These are phyloP conservation scores for Fusarium sp. DNA, from an alignment of 2,329 filamentous ascomycete genomes.

Conservation along the genomic window DNA sequence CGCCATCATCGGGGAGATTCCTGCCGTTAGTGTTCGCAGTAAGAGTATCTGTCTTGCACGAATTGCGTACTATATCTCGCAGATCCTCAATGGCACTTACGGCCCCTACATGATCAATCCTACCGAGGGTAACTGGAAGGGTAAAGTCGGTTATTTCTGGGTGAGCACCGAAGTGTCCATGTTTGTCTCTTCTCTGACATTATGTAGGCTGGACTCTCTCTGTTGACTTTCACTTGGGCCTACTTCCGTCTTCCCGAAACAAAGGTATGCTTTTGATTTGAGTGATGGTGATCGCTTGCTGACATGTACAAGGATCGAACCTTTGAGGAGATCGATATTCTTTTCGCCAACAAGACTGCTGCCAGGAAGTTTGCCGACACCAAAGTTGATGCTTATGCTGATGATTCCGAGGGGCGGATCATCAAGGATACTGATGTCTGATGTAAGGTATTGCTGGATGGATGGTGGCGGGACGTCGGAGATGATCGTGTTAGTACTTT, in stretches of 20 bases:
- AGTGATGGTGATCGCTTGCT: accelerated
- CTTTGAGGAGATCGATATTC: conserved; percentile 49
- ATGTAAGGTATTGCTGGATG: background rate
- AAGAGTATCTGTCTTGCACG: conserved; percentile 56
- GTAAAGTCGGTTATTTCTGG: conserved; percentile 50
- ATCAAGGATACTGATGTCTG: conserved; percentile 2
- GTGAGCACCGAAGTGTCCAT: accelerated
- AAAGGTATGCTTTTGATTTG: background rate
- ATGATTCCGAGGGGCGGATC: background rate
- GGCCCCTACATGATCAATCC: conserved; percentile 50
- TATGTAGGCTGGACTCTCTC: conserved; percentile 39
- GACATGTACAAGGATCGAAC: conserved; percentile 24
- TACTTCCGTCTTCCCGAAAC: conserved; percentile 51
- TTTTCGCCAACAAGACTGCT: conserved; percentile 47
- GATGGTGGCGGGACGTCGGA: accelerated
- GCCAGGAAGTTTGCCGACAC: conserved; percentile 50
- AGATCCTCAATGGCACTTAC: conserved; percentile 45
- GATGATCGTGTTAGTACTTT: accelerated
- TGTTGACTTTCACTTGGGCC: conserved; percentile 45
- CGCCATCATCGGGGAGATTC: conserved; percentile 55
- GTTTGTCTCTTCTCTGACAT: background rate
- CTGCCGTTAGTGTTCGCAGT: conserved; percentile 53
- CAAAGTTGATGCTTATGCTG: conserved; percentile 12
- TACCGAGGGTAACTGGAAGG: conserved; percentile 49
- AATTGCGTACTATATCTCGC: conserved; percentile 42